A percentile compares a stretch with the other conserved stretches of the same genome.
phyloP scores from a whole-genome alignment of 2,329 filamentous ascomycete species.

The Xylariaceae sp. region DNA sequence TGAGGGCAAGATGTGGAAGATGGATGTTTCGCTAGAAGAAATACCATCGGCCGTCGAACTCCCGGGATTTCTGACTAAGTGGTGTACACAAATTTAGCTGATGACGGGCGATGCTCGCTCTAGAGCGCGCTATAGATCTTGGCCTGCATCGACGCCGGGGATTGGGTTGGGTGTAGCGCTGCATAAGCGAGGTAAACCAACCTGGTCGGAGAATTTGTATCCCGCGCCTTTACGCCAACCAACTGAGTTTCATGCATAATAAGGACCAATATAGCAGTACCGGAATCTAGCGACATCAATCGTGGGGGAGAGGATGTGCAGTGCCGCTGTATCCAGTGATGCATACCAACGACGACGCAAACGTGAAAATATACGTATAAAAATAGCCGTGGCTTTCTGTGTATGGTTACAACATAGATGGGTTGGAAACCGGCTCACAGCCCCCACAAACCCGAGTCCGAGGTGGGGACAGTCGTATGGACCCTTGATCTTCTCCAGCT shows the following conservation, averaged over 20 bases:
- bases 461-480: too few relatives aligned
- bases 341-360: background rate
- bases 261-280: background rate
- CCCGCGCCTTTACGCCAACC: conserved; percentile 9
- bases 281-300: background rate
- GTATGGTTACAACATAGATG: too few relatives aligned
- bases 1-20: conserved; percentile 73
- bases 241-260: too few relatives aligned
- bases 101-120: conserved; percentile 2
- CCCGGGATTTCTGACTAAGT: conserved; percentile 67
- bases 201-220: conserved; percentile 8
- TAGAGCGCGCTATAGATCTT: conserved; percentile 1
- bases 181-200: background rate
- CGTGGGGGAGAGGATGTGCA: background rate
- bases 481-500: background rate
- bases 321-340: background rate
- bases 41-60: conserved; percentile 69
- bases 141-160: background rate
- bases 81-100: conserved; percentile 75
- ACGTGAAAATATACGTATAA: too few relatives aligned
- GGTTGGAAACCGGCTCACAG: too few relatives aligned
- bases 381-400: too few relatives aligned
- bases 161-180: conserved; percentile 4
- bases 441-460: too few relatives aligned
- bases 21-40: conserved; percentile 80